These are phyloP conservation scores for Waltergamsia citrina DNA, from an alignment of 2,329 filamentous ascomycete genomes.

Conservation along the genomic window DNA sequence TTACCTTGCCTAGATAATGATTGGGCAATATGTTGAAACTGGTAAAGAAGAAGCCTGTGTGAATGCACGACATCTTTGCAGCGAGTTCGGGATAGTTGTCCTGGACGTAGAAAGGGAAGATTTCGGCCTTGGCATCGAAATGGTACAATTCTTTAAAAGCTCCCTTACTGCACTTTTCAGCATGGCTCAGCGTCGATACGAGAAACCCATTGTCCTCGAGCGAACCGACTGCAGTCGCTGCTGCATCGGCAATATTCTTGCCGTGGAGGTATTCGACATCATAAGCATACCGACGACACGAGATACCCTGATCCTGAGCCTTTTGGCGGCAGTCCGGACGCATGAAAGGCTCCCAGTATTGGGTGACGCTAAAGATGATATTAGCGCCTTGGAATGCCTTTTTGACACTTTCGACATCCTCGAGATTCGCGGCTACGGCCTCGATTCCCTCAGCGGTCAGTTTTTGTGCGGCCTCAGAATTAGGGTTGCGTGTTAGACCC, in stretches of 20 bases:
- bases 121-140: constrained; percentile 38
- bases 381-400: constrained; percentile 23
- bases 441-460: constrained; percentile 22
- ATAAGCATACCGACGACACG: constrained; percentile 7
- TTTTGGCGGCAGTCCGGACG: constrained; percentile 2
- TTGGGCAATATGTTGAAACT: constrained; percentile 36
- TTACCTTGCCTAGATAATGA: constrained; percentile 35
- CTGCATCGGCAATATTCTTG: constrained; percentile 10
- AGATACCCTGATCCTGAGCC: constrained; percentile 2
- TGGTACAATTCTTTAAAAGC: constrained; percentile 33
- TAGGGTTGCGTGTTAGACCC: constrained; percentile 30
- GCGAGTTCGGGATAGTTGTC: constrained; percentile 31
- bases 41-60: constrained; percentile 37
- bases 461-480: constrained; percentile 18
- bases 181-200: constrained; percentile 36
- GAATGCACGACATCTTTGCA: constrained; percentile 39
- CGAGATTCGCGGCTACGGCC: constrained; percentile 21
- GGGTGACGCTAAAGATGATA: constrained; percentile 26
- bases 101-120: constrained; percentile 34
- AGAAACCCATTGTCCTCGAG: constrained; percentile 26
- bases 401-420: constrained; percentile 18
- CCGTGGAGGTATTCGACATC: constrained; percentile 9
- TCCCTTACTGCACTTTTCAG: constrained; percentile 29
- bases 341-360: constrained; percentile 10
- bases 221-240: constrained; percentile 5